Evolutionary conservation across 495 filamentous ascomycete genomes (phyloP).

Genomic region (Pseudoneurospora amorphoporcata): DNA sequence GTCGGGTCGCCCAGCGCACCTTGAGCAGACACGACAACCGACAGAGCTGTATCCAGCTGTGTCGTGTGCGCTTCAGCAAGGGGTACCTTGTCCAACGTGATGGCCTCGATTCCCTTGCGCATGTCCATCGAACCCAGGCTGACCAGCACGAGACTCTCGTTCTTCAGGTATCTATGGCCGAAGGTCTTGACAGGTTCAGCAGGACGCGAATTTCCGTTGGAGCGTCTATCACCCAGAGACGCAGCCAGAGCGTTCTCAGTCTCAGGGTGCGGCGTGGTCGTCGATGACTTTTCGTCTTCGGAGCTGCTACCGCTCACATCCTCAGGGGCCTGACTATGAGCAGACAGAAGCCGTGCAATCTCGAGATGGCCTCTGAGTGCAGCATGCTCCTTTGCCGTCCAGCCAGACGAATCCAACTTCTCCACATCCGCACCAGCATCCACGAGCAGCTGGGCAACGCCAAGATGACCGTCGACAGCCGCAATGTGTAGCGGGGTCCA

Average conservation of each 20-base stretch:
- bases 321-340: conserved; percentile 15
- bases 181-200: conserved; percentile 84
- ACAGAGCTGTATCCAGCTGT: conserved; percentile 86
- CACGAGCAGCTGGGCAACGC: conserved; percentile 60
- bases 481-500: conserved; percentile 94
- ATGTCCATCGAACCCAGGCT: conserved; percentile 91
- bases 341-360: conserved; percentile 58
- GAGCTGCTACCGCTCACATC: conserved; percentile 13
- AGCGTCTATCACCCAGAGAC: conserved; percentile 39
- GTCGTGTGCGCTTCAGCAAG: conserved; percentile 80
- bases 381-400: conserved; percentile 92
- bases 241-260: conserved; percentile 19
- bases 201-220: conserved; percentile 29
- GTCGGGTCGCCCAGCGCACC: conserved; percentile 79
- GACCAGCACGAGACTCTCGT: conserved; percentile 81
- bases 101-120: conserved; percentile 66
- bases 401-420: conserved; percentile 72
- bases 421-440: conserved; percentile 65
- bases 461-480: conserved; percentile 71
- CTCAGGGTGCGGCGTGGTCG: conserved; percentile 36
- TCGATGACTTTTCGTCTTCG: conserved; percentile 25
- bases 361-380: conserved; percentile 74
- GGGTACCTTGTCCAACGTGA: conserved; percentile 83
- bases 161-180: conserved; percentile 87
- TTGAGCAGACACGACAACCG: conserved; percentile 80